Base-by-base conservation (phyloP, 208 protist species). In the Trypanosomatidae sp. region DNA sequence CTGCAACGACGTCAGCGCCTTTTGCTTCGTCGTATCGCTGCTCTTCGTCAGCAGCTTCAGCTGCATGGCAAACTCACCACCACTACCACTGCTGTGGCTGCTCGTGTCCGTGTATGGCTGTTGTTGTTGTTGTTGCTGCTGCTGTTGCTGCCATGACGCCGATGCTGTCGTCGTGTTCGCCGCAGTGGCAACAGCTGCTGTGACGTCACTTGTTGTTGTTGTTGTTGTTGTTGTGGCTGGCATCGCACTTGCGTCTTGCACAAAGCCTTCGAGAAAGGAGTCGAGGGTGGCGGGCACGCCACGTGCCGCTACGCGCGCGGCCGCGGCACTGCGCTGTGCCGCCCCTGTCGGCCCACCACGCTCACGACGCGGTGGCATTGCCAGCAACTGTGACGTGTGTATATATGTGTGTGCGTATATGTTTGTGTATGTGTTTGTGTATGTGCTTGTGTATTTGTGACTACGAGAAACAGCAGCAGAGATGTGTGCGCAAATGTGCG, bases 21-120 rank as follows among this genome's bases (percentile, higher is more conserved):
- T 94, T 19, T 83, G 68, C 53, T 90, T 86, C 3, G 80, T 94
- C 11, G 73, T 76, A 21, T 94, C 85, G 56, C 71, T 86, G 16
- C 48, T 74, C 55, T 94, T 94, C 27, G 47, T 66, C 38, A 93
- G 53, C 15, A 88, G 60, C 43, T 69, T 69, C 25, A 47, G 42
- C 18, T 47, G 18, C 2, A 47, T 20, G 8, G 42, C 42, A 33
- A 47, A 23, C 27, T 10, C 42, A 2, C 42, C 42, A 2, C 26
- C 18, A 16, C 22, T 20, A 6, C 22, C 18, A 6, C 1, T 23
- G 8, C 18, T 1, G 7, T 40, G 35, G 35, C 13, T 40, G 6
- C 35, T 40, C 35, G 19, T 20, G 10, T 16, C 35, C 35, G 22
- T 40, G n/a, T n/a, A n/a, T 67, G 70, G 41, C 57, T 61, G 26